These are phyloP conservation scores for Leccinum subtestaceum DNA, from an alignment of 768 basidiomycete species.

Conservation along the genomic window DNA sequence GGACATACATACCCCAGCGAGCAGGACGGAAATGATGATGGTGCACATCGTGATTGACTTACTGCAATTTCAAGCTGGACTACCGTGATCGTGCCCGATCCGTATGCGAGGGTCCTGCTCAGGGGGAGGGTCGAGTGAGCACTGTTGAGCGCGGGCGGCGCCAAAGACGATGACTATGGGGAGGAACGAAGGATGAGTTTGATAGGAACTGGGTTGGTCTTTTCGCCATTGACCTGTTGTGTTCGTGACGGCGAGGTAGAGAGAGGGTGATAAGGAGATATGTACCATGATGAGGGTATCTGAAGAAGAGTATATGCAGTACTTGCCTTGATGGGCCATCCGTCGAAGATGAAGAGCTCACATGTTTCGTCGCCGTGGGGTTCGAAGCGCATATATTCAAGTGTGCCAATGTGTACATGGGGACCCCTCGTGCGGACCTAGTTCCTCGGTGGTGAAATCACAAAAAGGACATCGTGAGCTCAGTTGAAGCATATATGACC, in stretches of 20 bases:
- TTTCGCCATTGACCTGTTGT: constrained; percentile 42
- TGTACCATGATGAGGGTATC: no score
- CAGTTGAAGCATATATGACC: constrained; percentile 3
- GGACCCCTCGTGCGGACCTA: constrained; percentile 40
- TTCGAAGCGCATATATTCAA: constrained; percentile 43
- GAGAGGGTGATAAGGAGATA: no score
- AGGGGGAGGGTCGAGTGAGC: no score
- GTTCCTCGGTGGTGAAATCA: constrained; percentile 49
- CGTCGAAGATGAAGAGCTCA: constrained; percentile 49
- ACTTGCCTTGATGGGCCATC: constrained; percentile 47
- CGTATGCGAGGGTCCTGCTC: no score
- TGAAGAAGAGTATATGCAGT: no score
- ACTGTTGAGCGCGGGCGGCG: constrained; percentile 27
- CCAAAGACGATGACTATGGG: constrained; percentile 55
- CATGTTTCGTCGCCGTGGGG: constrained; percentile 39
- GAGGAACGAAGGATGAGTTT: constrained; percentile 50
- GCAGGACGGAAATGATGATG: no score
- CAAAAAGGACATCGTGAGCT: constrained; percentile 47
- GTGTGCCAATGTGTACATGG: constrained; percentile 12
- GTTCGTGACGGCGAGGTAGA: no score
- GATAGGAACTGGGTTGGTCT: constrained; percentile 55
- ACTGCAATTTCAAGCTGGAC: no score
- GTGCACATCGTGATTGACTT: no score
- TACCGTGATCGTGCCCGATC: no score
- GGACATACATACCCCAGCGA: no score